A percentile compares a stretch with the other conserved stretches of the same genome.
Evolutionary conservation across 1,139 yeast genomes (phyloP).

Genomic region (Sugiyamaella pinicola): DNA sequence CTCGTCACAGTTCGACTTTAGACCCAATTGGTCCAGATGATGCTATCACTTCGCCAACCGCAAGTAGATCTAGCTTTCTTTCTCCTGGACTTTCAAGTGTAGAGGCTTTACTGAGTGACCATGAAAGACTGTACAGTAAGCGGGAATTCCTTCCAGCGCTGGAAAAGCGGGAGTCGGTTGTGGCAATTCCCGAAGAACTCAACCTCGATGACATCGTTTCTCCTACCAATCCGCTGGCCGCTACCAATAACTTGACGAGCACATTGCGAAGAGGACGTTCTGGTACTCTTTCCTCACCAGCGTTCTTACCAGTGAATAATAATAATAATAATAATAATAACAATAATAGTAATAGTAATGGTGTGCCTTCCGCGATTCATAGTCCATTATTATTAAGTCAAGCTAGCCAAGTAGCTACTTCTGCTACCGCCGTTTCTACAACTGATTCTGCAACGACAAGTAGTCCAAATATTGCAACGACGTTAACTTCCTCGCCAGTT

Average conservation of each 20-base stretch:
- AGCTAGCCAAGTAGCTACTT: slow-evolving; percentile 11
- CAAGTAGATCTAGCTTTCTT: slow-evolving; percentile 1
- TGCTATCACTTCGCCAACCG: slow-evolving; percentile 4
- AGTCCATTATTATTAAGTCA: slow-evolving; percentile 17
- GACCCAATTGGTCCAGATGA: slow-evolving; percentile 10
- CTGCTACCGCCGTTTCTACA: slow-evolving; percentile 13
- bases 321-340: neutral
- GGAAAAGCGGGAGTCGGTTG: slow-evolving; percentile 23
- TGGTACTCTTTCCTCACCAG: slow-evolving; percentile 21
- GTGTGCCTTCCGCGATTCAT: slow-evolving; percentile 10
- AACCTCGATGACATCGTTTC: slow-evolving; percentile 12
- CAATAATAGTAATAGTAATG: neutral
- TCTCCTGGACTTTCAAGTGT: slow-evolving; percentile 28
- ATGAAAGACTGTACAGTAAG: slow-evolving; percentile 28
- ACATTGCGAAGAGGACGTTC: slow-evolving; percentile 20
- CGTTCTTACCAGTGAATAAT: neutral
- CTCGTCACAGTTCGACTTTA: slow-evolving; percentile 2
- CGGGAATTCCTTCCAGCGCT: slow-evolving; percentile 8
- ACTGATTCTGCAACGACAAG: slow-evolving; percentile 12
- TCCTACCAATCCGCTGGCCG: slow-evolving; percentile 4
- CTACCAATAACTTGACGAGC: neutral
- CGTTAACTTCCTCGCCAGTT: slow-evolving; percentile 3
- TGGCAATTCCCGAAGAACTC: slow-evolving; percentile 26
- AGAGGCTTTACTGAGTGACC: slow-evolving; percentile 29
- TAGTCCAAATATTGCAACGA: slow-evolving; percentile 13